Evolutionary conservation across 805 yeast genomes (phyloP).

Genomic region (Schwanniomyces yamadae): DNA sequence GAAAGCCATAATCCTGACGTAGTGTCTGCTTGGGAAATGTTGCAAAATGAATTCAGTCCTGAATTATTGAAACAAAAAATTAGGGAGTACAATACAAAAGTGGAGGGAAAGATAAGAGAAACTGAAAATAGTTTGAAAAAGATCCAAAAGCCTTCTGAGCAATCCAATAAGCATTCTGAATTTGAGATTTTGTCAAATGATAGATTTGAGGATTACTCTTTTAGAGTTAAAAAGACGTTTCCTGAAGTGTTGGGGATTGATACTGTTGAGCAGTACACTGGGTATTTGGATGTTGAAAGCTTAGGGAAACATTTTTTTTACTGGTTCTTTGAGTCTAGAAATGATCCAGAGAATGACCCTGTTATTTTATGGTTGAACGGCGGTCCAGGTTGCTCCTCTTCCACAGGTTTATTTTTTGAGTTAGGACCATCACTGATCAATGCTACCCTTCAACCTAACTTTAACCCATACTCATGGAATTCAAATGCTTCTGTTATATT

Average conservation of each 20-base stretch:
- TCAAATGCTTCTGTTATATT: slow-evolving; percentile 85
- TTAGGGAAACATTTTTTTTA: slow-evolving; percentile 76
- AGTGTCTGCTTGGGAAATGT: slow-evolving; percentile 16
- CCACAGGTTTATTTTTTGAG: slow-evolving; percentile 88
- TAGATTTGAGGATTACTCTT: slow-evolving; percentile 24
- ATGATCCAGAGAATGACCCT: slow-evolving; percentile 84
- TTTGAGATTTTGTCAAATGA: slow-evolving; percentile 19
- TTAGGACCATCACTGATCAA: slow-evolving; percentile 84
- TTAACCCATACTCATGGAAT: slow-evolving; percentile 90
- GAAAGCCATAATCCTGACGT: slow-evolving; percentile 9
- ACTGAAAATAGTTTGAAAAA: slow-evolving; percentile 12
- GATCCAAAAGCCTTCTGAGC: slow-evolving; percentile 4
- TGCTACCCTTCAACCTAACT: slow-evolving; percentile 62
- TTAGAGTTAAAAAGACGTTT: slow-evolving; percentile 30
- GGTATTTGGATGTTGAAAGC: slow-evolving; percentile 36
- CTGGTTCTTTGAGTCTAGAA: slow-evolving; percentile 92
- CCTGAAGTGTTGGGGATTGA: slow-evolving; percentile 40
- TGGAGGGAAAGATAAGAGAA: slow-evolving; percentile 4
- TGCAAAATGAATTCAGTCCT: slow-evolving; percentile 10
- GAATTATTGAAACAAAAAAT: slow-evolving; percentile 9
- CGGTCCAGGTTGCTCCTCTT: slow-evolving; percentile 94
- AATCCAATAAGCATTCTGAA: background rate
- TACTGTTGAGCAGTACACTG: slow-evolving; percentile 37
- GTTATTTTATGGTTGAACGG: slow-evolving; percentile 91
- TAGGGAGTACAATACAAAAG: slow-evolving; percentile 8